Conservation (phyloP, 176 grass and related monocot species). For the Carex scoparia region DNA sequence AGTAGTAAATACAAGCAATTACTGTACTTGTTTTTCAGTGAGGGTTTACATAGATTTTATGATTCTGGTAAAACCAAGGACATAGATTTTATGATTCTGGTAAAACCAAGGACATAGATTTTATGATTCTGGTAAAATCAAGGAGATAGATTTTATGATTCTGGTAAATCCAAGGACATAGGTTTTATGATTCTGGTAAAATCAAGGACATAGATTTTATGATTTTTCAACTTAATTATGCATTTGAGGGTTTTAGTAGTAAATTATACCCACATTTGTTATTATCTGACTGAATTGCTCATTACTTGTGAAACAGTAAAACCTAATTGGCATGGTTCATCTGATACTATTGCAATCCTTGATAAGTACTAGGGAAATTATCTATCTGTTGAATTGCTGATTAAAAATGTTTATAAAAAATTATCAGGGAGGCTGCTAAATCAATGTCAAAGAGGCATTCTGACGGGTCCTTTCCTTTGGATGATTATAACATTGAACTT, state of each 20-base stretch:
- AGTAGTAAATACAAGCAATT: not conserved
- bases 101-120: not conserved
- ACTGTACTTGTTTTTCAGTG: not conserved
- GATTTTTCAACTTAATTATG: conserved; percentile 6
- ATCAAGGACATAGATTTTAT: not conserved
- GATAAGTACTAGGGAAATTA: too few relatives aligned
- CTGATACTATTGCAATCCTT: not conserved
- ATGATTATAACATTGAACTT: conserved; percentile 87
- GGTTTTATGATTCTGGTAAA: not conserved
- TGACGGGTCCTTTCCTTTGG: conserved; percentile 64
- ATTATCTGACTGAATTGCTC: not conserved
- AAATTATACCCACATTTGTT: not conserved
- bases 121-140: not conserved
- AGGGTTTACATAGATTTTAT: not conserved
- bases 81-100: too few relatives aligned
- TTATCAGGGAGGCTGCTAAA: conserved; percentile 67
- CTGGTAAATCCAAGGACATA: too few relatives aligned
- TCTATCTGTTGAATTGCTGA: not conserved
- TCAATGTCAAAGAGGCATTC: conserved; percentile 75
- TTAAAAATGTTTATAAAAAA: not conserved
- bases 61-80: too few relatives aligned
- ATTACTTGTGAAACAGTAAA: not conserved
- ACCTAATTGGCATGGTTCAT: not conserved
- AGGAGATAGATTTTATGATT: not conserved
- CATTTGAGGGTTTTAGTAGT: not conserved